These are phyloP conservation scores for Talaromyces funiculosus DNA, from an alignment of 2,329 filamentous ascomycete genomes.

Conservation along the genomic window DNA sequence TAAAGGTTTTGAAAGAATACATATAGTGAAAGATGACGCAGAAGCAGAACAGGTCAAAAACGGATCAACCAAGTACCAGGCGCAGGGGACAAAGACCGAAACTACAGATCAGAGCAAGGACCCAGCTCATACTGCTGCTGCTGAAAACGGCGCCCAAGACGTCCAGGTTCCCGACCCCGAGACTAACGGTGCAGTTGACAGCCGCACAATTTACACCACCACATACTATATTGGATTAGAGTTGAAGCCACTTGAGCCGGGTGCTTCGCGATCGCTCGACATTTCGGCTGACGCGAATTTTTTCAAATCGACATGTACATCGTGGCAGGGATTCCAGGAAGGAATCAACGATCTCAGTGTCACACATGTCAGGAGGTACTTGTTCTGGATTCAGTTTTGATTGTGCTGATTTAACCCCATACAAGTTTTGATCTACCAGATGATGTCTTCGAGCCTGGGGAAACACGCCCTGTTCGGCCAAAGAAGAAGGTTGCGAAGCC, in stretches of 20 bases:
- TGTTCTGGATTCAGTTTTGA: constrained; percentile 14
- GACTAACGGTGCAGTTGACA: constrained; percentile 32
- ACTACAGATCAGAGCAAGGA: constrained; percentile 49
- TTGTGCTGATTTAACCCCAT: constrained; percentile 13
- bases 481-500: constrained; percentile 48
- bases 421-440: constrained; percentile 76
- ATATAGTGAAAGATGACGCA: constrained; percentile 60
- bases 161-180: constrained; percentile 34
- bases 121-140: constrained; percentile 45
- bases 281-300: constrained; percentile 71
- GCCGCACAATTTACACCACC: constrained; percentile 67
- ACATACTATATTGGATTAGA: constrained; percentile 93
- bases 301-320: constrained; percentile 76
- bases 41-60: constrained; percentile 58
- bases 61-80: constrained; percentile 57
- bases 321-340: constrained; percentile 68
- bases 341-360: constrained; percentile 75
- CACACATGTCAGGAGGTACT: constrained; percentile 80
- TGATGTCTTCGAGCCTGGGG: constrained; percentile 78
- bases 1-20: constrained; percentile 81
- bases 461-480: constrained; percentile 59
- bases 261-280: constrained; percentile 49
- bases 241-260: constrained; percentile 64
- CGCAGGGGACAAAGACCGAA: constrained; percentile 47
- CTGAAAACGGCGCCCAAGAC: constrained; percentile 41